Conservation (phyloP, 345 rosid species). For the Brassica incana region DNA sequence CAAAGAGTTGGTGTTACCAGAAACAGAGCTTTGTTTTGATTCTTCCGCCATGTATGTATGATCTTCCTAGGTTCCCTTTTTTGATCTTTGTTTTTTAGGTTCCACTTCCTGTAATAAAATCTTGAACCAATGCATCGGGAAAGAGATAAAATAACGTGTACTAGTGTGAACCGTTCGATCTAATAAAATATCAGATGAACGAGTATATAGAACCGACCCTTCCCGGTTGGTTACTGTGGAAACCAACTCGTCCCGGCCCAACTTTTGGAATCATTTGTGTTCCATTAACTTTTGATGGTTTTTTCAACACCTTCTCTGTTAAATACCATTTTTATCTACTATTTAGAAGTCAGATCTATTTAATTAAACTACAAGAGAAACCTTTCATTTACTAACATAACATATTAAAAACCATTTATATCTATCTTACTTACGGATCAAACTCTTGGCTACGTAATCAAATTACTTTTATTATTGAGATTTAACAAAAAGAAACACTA, state of each 20-base stretch:
- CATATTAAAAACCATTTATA: no score
- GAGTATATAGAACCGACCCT: background rate
- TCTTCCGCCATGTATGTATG: background rate
- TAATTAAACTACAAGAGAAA: no score
- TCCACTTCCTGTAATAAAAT: background rate
- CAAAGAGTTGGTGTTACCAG: background rate
- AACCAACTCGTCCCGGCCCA: background rate
- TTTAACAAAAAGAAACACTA: no score
- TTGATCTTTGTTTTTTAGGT: background rate
- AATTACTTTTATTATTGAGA: no score
- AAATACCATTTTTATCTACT: no score
- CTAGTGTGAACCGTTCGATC: background rate
- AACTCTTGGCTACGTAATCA: no score
- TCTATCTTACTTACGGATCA: no score
- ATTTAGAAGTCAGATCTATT: no score
- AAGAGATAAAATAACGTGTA: background rate
- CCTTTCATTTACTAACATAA: no score
- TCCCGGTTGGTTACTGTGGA: background rate
- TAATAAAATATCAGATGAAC: background rate
- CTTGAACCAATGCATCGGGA: background rate
- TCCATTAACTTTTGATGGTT: background rate
- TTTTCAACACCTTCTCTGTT: no score
- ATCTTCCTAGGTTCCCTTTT: background rate
- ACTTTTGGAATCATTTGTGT: background rate
- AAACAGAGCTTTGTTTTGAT: background rate